phyloP scores from a whole-genome alignment of 2,329 filamentous ascomycete species.

The Aspergillus fumigatiaffinis region DNA sequence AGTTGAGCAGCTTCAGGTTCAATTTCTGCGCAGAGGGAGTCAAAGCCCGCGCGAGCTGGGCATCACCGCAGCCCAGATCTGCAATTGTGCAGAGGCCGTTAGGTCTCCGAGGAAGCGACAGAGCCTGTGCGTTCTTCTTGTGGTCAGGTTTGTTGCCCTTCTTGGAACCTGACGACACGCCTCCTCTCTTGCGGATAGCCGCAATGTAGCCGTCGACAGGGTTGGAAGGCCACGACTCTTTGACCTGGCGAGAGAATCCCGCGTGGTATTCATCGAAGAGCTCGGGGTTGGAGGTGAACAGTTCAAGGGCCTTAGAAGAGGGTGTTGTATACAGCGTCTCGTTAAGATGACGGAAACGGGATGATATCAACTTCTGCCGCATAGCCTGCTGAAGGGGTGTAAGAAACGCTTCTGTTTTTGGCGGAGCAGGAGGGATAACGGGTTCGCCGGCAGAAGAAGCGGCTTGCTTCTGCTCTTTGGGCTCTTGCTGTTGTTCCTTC shows the following conservation, averaged over 20 bases:
- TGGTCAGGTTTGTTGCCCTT: slow-evolving; percentile 38
- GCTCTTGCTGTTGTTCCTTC: slow-evolving; percentile 23
- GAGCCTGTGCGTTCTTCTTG: slow-evolving; percentile 18
- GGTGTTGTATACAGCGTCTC: slow-evolving; percentile 93
- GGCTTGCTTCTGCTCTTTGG: slow-evolving; percentile 13
- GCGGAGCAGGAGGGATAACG: slow-evolving; percentile 33
- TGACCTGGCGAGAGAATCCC: slow-evolving; percentile 91
- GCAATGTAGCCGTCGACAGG: slow-evolving; percentile 83
- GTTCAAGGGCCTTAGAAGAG: slow-evolving; percentile 73
- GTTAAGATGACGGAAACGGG: slow-evolving; percentile 95
- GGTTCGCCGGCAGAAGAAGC: slow-evolving; percentile 10
- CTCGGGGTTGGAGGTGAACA: slow-evolving; percentile 81
- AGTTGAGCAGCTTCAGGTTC: slow-evolving; percentile 73
- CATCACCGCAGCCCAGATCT: slow-evolving; percentile 92
- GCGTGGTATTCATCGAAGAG: slow-evolving; percentile 97
- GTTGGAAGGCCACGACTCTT: slow-evolving; percentile 88
- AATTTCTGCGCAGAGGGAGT: slow-evolving; percentile 59
- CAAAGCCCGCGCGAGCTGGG: slow-evolving; percentile 69
- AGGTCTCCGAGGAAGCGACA: slow-evolving; percentile 64
- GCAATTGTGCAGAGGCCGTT: slow-evolving; percentile 72
- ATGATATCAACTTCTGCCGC: slow-evolving; percentile 90
- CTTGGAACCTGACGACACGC: slow-evolving; percentile 40
- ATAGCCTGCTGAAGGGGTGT: slow-evolving; percentile 92
- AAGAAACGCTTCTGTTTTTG: slow-evolving; percentile 57
- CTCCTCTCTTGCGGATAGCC: slow-evolving; percentile 66